A percentile compares a stretch with the other conserved stretches of the same genome.
Conservation (phyloP, 108 stramenopile genomes). For the Discostella stelligeroides region DNA sequence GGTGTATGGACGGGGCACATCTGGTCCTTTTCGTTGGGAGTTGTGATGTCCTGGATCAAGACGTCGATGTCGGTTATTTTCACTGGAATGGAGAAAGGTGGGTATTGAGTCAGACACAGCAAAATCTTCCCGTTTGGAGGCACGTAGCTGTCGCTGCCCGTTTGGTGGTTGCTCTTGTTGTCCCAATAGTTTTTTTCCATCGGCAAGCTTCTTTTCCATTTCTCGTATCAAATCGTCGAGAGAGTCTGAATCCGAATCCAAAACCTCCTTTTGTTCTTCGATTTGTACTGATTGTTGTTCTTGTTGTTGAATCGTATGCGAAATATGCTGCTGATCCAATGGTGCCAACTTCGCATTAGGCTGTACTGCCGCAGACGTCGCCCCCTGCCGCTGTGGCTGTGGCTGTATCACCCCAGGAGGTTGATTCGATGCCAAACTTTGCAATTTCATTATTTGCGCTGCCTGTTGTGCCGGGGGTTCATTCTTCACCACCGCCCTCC, state of each 20-base stretch:
- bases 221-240: slow-evolving; percentile 1
- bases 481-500: slow-evolving; percentile 53
- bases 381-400: not conserved
- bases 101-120: no score
- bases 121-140: not conserved
- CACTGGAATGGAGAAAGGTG: no score
- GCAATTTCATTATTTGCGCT: slow-evolving; percentile 33
- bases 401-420: slow-evolving; percentile 2
- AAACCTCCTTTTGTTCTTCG: not conserved
- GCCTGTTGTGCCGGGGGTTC: slow-evolving; percentile 40
- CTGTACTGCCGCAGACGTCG: not conserved
- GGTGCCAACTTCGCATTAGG: not conserved
- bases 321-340: not conserved
- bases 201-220: slow-evolving; percentile 1
- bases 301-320: not conserved
- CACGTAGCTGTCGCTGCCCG: not conserved
- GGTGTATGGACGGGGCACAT: slow-evolving; percentile 51
- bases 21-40: slow-evolving; percentile 50
- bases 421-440: slow-evolving; percentile 22
- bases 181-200: not conserved
- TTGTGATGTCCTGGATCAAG: slow-evolving; percentile 55
- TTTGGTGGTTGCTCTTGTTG: not conserved
- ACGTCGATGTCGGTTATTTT: slow-evolving; percentile 25
- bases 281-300: not conserved
- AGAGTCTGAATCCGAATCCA: no score